phyloP scores from a whole-genome alignment of 2,329 filamentous ascomycete species.

The Trichoderma pleuroti region DNA sequence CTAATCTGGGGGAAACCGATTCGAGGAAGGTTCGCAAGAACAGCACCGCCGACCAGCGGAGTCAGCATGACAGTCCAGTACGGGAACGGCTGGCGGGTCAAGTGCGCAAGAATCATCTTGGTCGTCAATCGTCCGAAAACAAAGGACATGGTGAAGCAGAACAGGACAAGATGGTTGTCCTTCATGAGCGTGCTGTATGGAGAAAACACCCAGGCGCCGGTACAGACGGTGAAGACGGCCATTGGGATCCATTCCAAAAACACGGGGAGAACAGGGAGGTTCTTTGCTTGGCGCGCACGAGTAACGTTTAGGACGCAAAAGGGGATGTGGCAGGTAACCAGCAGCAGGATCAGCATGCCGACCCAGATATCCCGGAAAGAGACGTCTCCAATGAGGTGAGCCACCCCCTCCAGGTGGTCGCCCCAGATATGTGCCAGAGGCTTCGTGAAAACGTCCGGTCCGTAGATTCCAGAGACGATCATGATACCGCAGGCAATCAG shows the following conservation, averaged over 20 bases:
- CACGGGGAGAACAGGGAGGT: constrained; percentile 72
- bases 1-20: constrained; percentile 68
- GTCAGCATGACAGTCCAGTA: constrained; percentile 92
- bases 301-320: constrained; percentile 87
- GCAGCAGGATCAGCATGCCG: constrained; percentile 60
- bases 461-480: constrained; percentile 81
- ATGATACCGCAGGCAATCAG: constrained; percentile 85
- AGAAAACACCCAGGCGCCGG: constrained; percentile 82
- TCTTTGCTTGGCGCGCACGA: constrained; percentile 66
- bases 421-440: constrained; percentile 69
- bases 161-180: constrained; percentile 86
- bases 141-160: constrained; percentile 91
- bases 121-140: constrained; percentile 98
- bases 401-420: constrained; percentile 45
- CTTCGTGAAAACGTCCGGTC: constrained; percentile 80
- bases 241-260: constrained; percentile 96
- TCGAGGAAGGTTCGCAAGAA: constrained; percentile 77
- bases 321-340: constrained; percentile 74
- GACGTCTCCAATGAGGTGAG: constrained; percentile 62
- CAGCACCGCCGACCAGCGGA: constrained; percentile 79
- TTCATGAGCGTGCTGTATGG: constrained; percentile 77
- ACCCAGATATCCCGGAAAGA: constrained; percentile 90
- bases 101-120: constrained; percentile 95
- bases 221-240: constrained; percentile 70
- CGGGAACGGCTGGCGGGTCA: constrained; percentile 90